Base-by-base conservation (phyloP, 768 basidiomycete genomes). In the Pluteus cervinus region DNA sequence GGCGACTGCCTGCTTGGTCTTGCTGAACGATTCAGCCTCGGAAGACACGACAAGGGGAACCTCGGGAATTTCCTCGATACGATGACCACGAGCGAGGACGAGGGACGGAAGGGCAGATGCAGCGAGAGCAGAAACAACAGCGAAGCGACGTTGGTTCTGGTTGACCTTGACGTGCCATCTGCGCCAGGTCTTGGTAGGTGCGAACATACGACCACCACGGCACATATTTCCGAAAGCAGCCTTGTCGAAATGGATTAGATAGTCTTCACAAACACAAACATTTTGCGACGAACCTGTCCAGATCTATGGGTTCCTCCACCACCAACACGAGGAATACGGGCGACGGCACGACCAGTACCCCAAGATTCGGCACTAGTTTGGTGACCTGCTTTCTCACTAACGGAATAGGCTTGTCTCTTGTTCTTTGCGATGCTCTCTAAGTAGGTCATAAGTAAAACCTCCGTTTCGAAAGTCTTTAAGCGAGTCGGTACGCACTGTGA, bases 141-240 rank as follows among this genome's bases (percentile, higher is more conserved):
- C 96, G 64, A 91, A 99, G 48, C 96, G 87, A 62, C 88, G 88
- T 69, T 98, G 93, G 78, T 93, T 94, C 75, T 92, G 88, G 82
- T 93, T 93, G 44, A 97, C 88, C 74, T 97, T 99, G 73, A 98
- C 87, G 71, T 99, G 96, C 96, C 96, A 99, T 65, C 82, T 93
- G 69, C 94, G 86, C 94, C 93, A 98, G 60, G 81, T 88, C 76
- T 96, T 97, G 69, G 94, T 98, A 12, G 96, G 96, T 20, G 94
- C 94, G 68, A 99, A 98, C 96, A 99, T 98, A 60, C 96, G 91
- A 73, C 96, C 96, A 59, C 96, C 94, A 66, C 96, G 88, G 76
- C 94, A 98, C 96, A 99, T 98, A 86, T 98, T 98, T 58, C 96
- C 96, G 71, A 98, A 98, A 22, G 96, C 96, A 62, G 90, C 96